Conservation (phyloP, 2,329 filamentous ascomycete genomes). For the Rutstroemia sydowiana region DNA sequence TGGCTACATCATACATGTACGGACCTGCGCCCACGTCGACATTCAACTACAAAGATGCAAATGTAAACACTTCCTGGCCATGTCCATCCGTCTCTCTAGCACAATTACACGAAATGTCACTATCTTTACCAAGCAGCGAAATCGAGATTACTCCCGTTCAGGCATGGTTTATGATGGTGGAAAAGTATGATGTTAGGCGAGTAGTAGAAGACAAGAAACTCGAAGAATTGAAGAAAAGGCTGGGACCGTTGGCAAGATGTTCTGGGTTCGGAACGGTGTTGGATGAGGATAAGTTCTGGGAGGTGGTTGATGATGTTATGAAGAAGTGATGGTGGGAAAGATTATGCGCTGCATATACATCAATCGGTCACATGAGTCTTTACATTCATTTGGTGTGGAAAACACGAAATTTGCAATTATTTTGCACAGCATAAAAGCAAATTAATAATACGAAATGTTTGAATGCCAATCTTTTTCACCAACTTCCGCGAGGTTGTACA, state of each 20-base stretch:
- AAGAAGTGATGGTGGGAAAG: background rate
- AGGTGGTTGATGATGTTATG: slow-evolving; percentile 17
- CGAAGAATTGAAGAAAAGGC: slow-evolving; percentile 17
- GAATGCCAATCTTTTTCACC: no score
- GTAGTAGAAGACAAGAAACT: slow-evolving; percentile 6
- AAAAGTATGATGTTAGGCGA: slow-evolving; percentile 11
- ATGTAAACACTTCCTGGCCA: slow-evolving; percentile 4
- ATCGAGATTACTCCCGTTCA: slow-evolving; percentile 29
- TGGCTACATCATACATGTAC: slow-evolving; percentile 23
- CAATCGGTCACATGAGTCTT: background rate
- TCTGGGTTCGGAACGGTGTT: slow-evolving; percentile 26
- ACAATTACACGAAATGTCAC: slow-evolving; percentile 18
- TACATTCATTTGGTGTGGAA: background rate
- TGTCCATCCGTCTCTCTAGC: slow-evolving; percentile 8
- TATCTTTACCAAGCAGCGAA: slow-evolving; percentile 17
- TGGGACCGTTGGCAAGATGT: slow-evolving; percentile 20
- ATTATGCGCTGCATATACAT: background rate
- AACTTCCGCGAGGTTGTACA: no score
- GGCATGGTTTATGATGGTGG: slow-evolving; percentile 24
- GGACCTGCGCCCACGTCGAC: slow-evolving; percentile 14
- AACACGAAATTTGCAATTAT: background rate
- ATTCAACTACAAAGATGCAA: background rate
- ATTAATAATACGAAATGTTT: no score
- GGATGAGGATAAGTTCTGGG: slow-evolving; percentile 22
- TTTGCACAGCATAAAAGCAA: no score